Evolutionary conservation across 768 basidiomycete species (phyloP).

Genomic region (Suillus weaverae): DNA sequence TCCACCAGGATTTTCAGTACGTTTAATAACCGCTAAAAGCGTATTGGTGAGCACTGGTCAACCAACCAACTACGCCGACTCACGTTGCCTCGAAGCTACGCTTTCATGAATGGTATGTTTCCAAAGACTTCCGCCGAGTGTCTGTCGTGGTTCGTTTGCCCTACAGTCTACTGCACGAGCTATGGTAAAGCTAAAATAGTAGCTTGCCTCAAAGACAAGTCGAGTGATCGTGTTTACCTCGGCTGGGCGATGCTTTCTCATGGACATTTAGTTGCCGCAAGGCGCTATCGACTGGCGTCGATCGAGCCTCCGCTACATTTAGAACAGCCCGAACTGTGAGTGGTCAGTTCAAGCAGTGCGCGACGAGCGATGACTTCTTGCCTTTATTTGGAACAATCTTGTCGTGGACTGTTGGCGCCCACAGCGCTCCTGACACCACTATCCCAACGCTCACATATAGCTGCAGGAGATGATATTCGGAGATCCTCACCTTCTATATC

Average conservation of each 20-base stretch:
- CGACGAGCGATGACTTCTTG: background rate
- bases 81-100: background rate
- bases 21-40: background rate
- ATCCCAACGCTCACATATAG: background rate
- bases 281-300: background rate
- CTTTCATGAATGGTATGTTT: background rate
- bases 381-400: background rate
- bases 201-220: background rate
- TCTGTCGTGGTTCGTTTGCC: background rate
- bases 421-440: background rate
- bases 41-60: background rate
- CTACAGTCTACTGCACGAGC: background rate
- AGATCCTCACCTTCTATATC: slow-evolving; percentile 3
- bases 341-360: background rate
- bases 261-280: background rate
- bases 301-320: background rate
- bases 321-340: background rate
- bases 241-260: background rate
- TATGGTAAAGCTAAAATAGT: background rate
- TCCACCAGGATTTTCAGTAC: background rate
- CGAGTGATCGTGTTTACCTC: background rate
- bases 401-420: background rate
- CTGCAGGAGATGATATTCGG: background rate
- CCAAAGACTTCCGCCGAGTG: background rate
- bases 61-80: background rate